Evolutionary conservation across 257 asterid species (phyloP), one percentile per base, ranked within the genome.

Genomic region (Penstemon davidsonii): DNA sequence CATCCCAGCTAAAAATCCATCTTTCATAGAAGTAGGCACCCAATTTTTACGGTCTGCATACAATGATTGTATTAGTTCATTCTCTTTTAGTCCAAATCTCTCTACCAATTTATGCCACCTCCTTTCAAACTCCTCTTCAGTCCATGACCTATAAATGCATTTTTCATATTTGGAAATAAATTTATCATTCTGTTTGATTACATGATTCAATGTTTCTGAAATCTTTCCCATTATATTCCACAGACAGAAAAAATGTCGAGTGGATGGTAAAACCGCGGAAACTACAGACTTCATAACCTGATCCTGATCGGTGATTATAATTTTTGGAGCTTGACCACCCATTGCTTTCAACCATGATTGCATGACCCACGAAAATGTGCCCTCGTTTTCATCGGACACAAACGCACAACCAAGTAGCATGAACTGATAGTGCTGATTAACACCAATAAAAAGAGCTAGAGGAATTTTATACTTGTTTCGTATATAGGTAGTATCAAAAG

Each of bases 331-430:
- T 66, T 81, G 96, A 77, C 89, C 85, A 46, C 96, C 92, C 92
- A 90, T 81, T 59, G 96, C 96, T 81, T 67, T 88, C 80, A 90
- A 75, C 99, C 99, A 93, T 67, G 92, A 84, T 49, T 73, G 77
- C 92, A 87, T 83, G 69, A 90, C 86, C 99, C 99, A 93, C 36
- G 87, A 80, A 83, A 66, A 87, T 11, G 97, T 80, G 42, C 88
- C 82, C 52, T 71, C 78, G 60, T 67, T 88, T 78, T 93, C 97
- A 65, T 93, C 97, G 67, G 87, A 87, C 51, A 93, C 69, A 87
- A 93, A 74, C 70, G 99, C 99, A 82, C 99, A 88, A 65, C 99
- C 99, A 58, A 90, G 96, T 69, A 86, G 81, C 85, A 90, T 79
- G 81, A 88, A 88, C 84, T 93, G 99, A 75, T 85, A 90, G 76